A percentile compares a stretch with the other conserved stretches of the same genome.
These are phyloP conservation scores for Apostasia ramifera DNA, from an alignment of 106 monocot species.

Conservation along the genomic window DNA sequence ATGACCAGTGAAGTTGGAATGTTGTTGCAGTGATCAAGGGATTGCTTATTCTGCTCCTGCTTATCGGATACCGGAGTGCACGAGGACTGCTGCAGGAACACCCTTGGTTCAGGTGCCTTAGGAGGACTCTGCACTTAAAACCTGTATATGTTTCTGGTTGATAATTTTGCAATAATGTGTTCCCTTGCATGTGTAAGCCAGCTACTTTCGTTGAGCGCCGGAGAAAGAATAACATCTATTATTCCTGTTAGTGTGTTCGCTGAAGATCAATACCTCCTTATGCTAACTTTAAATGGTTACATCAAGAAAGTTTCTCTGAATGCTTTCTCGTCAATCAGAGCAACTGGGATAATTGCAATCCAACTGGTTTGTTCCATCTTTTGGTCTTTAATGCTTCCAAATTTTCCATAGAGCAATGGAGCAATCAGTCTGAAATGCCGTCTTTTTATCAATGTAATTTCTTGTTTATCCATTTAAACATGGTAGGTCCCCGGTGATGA, in stretches of 20 bases:
- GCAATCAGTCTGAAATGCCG: neutral
- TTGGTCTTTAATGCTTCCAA: conserved; percentile 3
- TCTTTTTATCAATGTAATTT: neutral
- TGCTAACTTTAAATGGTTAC: conserved; percentile 86
- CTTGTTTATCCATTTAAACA: neutral
- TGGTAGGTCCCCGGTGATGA: conserved; percentile 84
- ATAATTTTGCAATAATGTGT: conserved; percentile 5
- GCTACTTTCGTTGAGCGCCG: conserved; percentile 81
- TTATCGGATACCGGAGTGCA: conserved; percentile 89
- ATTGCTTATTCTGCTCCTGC: conserved; percentile 93
- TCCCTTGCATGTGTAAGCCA: conserved; percentile 10
- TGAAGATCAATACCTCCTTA: conserved; percentile 78
- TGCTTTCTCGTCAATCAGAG: conserved; percentile 83
- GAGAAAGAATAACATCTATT: conserved; percentile 92
- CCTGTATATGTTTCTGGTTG: neutral
- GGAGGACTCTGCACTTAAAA: neutral
- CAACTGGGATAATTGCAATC: conserved; percentile 91
- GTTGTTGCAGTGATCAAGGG: conserved; percentile 74
- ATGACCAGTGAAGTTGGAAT: neutral
- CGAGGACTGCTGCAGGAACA: conserved; percentile 84
- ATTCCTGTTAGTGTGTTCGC: conserved; percentile 94
- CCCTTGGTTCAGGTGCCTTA: conserved; percentile 73
- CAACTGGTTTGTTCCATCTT: conserved; percentile 61
- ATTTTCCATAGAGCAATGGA: neutral
- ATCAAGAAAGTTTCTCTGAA: conserved; percentile 96